These are phyloP conservation scores for Paramecium caudatum DNA, from an alignment of 73 alveolate species.

Conservation along the genomic window DNA sequence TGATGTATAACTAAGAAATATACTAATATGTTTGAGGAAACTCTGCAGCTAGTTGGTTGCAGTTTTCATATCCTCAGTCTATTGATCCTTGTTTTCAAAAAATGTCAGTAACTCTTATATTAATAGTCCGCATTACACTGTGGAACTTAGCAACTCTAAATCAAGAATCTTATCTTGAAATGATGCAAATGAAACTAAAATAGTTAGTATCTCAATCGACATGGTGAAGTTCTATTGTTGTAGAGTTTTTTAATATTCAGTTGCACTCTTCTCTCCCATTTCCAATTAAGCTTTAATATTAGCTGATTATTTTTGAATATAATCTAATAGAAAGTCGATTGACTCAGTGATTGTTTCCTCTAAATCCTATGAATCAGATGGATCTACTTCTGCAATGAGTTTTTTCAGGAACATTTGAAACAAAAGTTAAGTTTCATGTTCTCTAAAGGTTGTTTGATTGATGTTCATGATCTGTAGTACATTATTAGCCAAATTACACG, in stretches of 20 bases:
- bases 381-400: constrained; percentile 61
- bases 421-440: constrained; percentile 41
- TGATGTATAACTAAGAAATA: constrained; percentile 59
- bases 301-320: constrained; percentile 16
- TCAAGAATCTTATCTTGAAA: constrained; percentile 46
- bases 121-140: constrained; percentile 50
- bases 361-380: constrained; percentile 45
- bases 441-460: constrained; percentile 58
- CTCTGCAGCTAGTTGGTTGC: constrained; percentile 24
- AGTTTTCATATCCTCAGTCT: constrained; percentile 47
- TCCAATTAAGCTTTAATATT: constrained; percentile 55
- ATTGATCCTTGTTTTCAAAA: constrained; percentile 31
- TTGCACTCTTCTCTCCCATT: constrained; percentile 25
- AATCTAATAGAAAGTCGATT: constrained; percentile 24
- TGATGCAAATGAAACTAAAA: constrained; percentile 34
- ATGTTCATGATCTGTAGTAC: constrained; percentile 38
- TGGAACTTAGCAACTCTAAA: constrained; percentile 1
- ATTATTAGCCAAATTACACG: constrained; percentile 21
- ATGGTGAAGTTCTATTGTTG: constrained; percentile 47
- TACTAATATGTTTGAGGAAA: constrained; percentile 17
- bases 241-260: constrained; percentile 57
- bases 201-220: constrained; percentile 58
- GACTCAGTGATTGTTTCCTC: constrained; percentile 43
- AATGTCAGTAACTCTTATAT: constrained; percentile 7
- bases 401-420: constrained; percentile 58